Evolutionary conservation across 805 yeast species (phyloP).

Genomic region (Saccharomycopsis selenospora): DNA sequence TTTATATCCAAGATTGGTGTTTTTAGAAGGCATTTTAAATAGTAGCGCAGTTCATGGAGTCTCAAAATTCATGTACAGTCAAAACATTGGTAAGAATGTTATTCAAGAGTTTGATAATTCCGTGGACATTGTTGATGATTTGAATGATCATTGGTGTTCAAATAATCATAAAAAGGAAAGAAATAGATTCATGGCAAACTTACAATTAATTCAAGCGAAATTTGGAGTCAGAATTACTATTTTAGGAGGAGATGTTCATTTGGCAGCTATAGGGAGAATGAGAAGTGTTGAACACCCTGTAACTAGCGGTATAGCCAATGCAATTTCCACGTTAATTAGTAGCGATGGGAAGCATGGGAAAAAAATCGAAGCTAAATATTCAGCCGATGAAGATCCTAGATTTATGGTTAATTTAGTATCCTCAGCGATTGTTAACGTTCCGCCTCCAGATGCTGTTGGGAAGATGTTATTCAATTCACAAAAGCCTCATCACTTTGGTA

Average conservation of each 20-base stretch:
- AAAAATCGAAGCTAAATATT: slow-evolving; percentile 29
- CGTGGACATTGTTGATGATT: slow-evolving; percentile 83
- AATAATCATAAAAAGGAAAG: slow-evolving; percentile 80
- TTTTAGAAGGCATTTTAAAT: slow-evolving; percentile 71
- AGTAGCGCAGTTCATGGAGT: slow-evolving; percentile 24
- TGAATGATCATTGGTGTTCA: slow-evolving; percentile 97
- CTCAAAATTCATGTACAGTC: slow-evolving; percentile 1
- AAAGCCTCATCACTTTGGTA: slow-evolving; percentile 59
- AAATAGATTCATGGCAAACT: slow-evolving; percentile 52
- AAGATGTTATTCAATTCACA: slow-evolving; percentile 60
- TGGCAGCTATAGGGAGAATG: slow-evolving; percentile 77
- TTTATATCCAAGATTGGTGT: slow-evolving; percentile 86
- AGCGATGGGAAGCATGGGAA: not conserved
- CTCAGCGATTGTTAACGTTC: slow-evolving; percentile 86
- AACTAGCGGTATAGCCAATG: not conserved
- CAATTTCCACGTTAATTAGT: not conserved
- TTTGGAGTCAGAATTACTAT: slow-evolving; percentile 72
- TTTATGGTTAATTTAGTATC: slow-evolving; percentile 77
- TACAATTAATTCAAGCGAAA: slow-evolving; percentile 59
- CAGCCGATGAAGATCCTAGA: slow-evolving; percentile 59
- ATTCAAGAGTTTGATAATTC: slow-evolving; percentile 87
- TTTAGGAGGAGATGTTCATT: slow-evolving; percentile 88
- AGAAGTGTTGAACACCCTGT: slow-evolving; percentile 32
- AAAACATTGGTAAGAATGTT: slow-evolving; percentile 52
- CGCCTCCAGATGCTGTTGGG: slow-evolving; percentile 88